Base-by-base conservation (phyloP, 2,329 filamentous ascomycete species). In the Calonectria pauciramosa region DNA sequence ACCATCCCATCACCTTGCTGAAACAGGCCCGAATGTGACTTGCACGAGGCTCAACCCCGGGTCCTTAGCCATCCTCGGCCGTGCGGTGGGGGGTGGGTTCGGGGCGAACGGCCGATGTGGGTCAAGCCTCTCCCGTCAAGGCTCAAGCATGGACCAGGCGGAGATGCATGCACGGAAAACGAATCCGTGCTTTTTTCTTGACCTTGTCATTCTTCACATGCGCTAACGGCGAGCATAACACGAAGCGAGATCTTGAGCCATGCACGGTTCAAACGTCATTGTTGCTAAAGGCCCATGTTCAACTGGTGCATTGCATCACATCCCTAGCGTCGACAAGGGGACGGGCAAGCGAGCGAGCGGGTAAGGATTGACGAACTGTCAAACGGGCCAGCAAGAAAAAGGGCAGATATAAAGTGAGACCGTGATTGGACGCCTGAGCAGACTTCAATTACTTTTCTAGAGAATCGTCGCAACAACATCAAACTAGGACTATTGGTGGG, bases 401-500 rank as follows among this genome's bases (percentile, higher is more conserved):
- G 26, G 32, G 13, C 18, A 20, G 16, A 20, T 16, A 34, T n/a
- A 16, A 11, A 41, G 23, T 38, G 34, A 60, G 56, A 60, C 56
- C 56, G 38, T 28, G 36, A 63, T 63, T 63, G 23, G 56, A 66
- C 49, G 67, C 67, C 66, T 70, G 67, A 56, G 71, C 67, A 73
- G 71, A 67, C 47, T 73, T 65, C 49, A 70, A 60, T 69, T 70
- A 70, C 60, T 64, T 65, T 67, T 73, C 66, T 70, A 73, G 51
- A 69, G 41, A 34, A 59, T 54, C 47, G 54, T 60, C 70, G 36
- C 44, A 74, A 64, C 67, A 74, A 51, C 41, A 73, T 74, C 72
- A 74, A 68, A 74, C 72, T 71, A 75, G 72, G 80, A 76, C 72
- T 79, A 78, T 79, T 76, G 76, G 78, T 81, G 79, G 79, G 79